A percentile compares a stretch with the other conserved stretches of the same genome.
These are phyloP conservation scores for Ceratocystis huliohia DNA, from an alignment of 2,329 filamentous ascomycete species.

Conservation along the genomic window DNA sequence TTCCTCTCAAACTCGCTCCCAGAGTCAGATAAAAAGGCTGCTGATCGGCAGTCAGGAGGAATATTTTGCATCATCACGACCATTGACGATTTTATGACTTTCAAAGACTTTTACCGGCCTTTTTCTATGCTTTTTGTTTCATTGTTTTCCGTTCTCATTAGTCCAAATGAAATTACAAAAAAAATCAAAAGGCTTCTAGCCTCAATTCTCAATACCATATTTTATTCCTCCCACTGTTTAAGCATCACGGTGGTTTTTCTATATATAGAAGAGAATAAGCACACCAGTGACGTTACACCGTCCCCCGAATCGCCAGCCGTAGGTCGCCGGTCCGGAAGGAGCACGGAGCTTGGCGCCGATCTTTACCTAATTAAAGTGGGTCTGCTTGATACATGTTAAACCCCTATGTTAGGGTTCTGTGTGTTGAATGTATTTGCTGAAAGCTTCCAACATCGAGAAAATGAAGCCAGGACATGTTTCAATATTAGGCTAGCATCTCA, in stretches of 20 bases:
- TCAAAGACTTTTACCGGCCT: background rate
- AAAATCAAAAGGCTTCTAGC: background rate
- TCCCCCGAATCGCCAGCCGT: background rate
- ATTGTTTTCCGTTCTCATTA: background rate
- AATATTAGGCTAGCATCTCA: background rate
- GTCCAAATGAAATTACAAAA: background rate
- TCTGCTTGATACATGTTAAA: background rate
- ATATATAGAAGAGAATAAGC: too few relatives aligned
- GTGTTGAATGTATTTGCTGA: background rate
- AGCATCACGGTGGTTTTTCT: too few relatives aligned
- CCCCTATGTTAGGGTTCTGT: background rate
- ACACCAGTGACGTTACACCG: background rate
- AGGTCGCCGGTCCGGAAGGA: background rate
- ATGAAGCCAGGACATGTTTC: background rate
- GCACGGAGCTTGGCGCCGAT: background rate
- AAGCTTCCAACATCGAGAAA: background rate
- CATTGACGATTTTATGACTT: constrained; percentile 18
- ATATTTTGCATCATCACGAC: constrained; percentile 12
- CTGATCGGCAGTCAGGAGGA: background rate
- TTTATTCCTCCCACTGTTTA: background rate
- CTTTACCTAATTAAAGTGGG: background rate
- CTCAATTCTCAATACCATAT: background rate
- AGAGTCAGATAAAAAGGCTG: background rate
- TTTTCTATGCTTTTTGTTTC: background rate
- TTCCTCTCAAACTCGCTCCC: background rate